Conservation (phyloP, 352 stramenopile genomes). For the Phytophthora citricola region DNA sequence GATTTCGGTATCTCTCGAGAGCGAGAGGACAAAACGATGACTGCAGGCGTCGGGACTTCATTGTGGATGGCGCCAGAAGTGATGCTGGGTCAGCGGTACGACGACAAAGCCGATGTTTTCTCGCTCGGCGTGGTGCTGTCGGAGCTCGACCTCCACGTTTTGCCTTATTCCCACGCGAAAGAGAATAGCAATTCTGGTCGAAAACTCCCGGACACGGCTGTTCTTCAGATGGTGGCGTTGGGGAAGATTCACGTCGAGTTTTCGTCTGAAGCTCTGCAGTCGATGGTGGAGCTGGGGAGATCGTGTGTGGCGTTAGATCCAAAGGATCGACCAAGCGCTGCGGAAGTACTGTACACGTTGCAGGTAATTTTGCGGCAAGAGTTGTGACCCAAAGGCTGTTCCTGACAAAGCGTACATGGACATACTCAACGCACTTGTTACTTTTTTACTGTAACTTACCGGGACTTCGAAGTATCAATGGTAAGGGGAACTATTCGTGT, state of each 20-base stretch:
- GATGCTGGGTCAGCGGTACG: slow-evolving; percentile 42
- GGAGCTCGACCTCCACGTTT: slow-evolving; percentile 34
- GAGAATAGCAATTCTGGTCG: slow-evolving; percentile 14
- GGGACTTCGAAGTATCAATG: no score
- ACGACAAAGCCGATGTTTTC: slow-evolving; percentile 34
- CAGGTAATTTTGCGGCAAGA: slow-evolving; percentile 22
- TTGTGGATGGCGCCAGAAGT: slow-evolving; percentile 48
- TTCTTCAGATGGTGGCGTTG: slow-evolving; percentile 42
- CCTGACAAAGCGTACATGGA: no score
- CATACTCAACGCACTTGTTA: no score
- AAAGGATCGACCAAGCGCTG: slow-evolving; percentile 36
- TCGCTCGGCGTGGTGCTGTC: slow-evolving; percentile 41
- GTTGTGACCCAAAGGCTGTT: neutral
- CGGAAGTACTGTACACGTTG: slow-evolving; percentile 37
- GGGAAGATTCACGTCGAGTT: slow-evolving; percentile 46
- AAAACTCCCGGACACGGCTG: slow-evolving; percentile 24
- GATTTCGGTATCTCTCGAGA: slow-evolving; percentile 50
- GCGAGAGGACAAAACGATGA: slow-evolving; percentile 43
- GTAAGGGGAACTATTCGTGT: no score
- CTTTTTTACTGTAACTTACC: no score
- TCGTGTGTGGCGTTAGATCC: slow-evolving; percentile 39
- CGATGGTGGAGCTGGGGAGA: slow-evolving; percentile 30
- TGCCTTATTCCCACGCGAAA: slow-evolving; percentile 38
- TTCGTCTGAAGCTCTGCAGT: slow-evolving; percentile 22
- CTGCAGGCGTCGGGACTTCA: slow-evolving; percentile 40